Evolutionary conservation across 2,329 filamentous ascomycete species (phyloP).

Genomic region (Truncatella angustata): DNA sequence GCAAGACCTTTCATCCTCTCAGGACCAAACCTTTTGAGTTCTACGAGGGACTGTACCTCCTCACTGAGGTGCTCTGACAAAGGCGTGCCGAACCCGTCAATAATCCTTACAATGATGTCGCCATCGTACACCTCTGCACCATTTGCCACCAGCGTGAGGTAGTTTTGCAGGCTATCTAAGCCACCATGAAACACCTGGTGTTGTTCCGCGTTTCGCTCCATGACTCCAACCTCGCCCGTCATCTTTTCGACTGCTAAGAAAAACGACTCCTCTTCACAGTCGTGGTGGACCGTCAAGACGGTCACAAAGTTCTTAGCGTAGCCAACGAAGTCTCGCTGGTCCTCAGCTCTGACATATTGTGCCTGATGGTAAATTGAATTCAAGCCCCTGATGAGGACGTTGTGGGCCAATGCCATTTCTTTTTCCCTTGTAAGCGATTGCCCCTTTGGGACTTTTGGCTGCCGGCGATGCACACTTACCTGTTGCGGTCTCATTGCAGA

Average conservation of each 20-base stretch:
- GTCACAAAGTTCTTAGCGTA: constrained; percentile 32
- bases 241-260: constrained; percentile 37
- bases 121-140: constrained; percentile 30
- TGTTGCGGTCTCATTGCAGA: constrained; percentile 21
- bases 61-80: constrained; percentile 35
- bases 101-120: constrained; percentile 24
- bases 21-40: constrained; percentile 24
- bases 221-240: constrained; percentile 32
- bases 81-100: constrained; percentile 34
- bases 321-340: constrained; percentile 31
- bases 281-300: constrained; percentile 35
- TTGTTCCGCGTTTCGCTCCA: constrained; percentile 40
- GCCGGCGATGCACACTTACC: neutral
- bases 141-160: constrained; percentile 27
- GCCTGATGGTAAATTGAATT: constrained; percentile 37
- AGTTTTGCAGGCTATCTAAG: constrained; percentile 29
- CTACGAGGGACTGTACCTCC: constrained; percentile 36
- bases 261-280: constrained; percentile 33
- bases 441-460: neutral
- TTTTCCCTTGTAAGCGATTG: neutral
- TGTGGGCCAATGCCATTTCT: constrained; percentile 33
- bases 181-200: constrained; percentile 38
- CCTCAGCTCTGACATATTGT: constrained; percentile 28
- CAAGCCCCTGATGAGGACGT: constrained; percentile 33
- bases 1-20: constrained; percentile 1